Evolutionary conservation across 1,284 basidiomycete species (phyloP).

Genomic region (Puccinia sorghi): DNA sequence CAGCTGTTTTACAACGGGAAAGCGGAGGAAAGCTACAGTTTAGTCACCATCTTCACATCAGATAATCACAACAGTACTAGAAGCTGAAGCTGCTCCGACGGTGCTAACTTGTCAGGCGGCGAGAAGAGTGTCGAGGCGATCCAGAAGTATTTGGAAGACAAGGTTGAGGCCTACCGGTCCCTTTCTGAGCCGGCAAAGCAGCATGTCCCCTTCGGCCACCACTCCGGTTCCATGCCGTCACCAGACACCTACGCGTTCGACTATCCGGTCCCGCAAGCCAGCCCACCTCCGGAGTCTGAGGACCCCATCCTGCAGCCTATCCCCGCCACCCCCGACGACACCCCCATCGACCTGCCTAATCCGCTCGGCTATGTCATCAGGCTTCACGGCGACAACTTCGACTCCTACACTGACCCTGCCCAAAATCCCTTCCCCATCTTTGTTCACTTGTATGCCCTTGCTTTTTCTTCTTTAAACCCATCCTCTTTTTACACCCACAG

Average conservation of each 20-base stretch:
- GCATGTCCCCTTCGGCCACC: neutral
- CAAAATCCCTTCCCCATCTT: slow-evolving; percentile 17
- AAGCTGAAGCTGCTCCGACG: too few relatives aligned
- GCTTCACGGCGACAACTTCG: slow-evolving; percentile 8
- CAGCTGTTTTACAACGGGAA: slow-evolving; percentile 30
- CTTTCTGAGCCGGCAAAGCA: neutral
- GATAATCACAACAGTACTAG: too few relatives aligned
- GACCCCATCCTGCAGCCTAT: neutral
- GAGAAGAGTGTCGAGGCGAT: neutral
- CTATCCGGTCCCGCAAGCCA: slow-evolving; percentile 1
- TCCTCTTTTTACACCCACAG: neutral
- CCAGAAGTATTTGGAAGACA: slow-evolving; percentile 14
- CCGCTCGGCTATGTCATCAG: slow-evolving; percentile 20
- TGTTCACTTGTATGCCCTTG: slow-evolving; percentile 35
- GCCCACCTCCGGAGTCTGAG: slow-evolving; percentile 1
- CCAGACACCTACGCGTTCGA: slow-evolving; percentile 14
- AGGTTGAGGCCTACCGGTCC: neutral
- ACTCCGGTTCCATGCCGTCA: neutral
- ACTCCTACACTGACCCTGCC: neutral
- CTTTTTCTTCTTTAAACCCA: too few relatives aligned
- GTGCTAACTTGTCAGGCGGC: neutral
- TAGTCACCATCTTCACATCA: neutral
- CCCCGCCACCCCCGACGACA: neutral
- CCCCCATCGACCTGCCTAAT: slow-evolving; percentile 21
- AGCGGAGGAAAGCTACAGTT: slow-evolving; percentile 25